Evolutionary conservation across 306 rosid species (phyloP).

Genomic region (Corylus heterophylla): DNA sequence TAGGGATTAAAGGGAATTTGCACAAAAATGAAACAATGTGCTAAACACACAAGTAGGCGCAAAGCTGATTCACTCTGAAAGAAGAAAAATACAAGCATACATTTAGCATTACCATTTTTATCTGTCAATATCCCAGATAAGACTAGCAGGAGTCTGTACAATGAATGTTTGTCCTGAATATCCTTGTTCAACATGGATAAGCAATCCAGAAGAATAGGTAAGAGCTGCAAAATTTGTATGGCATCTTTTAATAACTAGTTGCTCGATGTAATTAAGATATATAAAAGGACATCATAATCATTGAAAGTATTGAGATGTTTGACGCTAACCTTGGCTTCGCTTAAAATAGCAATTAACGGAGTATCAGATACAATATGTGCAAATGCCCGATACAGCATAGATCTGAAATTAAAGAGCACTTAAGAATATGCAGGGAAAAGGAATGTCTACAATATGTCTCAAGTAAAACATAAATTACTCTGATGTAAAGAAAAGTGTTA

Average conservation of each 20-base stretch:
- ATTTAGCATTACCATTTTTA: slow-evolving; percentile 58
- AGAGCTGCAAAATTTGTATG: slow-evolving; percentile 62
- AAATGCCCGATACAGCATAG: slow-evolving; percentile 62
- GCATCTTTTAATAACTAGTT: slow-evolving; percentile 21
- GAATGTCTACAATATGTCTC: slow-evolving; percentile 4
- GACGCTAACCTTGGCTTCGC: slow-evolving; percentile 77
- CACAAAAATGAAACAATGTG: not conserved
- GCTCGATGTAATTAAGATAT: slow-evolving; percentile 21
- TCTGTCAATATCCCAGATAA: slow-evolving; percentile 85
- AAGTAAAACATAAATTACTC: not conserved
- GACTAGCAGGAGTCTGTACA: slow-evolving; percentile 78
- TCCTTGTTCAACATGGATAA: slow-evolving; percentile 61
- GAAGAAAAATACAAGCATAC: not conserved
- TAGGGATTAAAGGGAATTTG: not conserved
- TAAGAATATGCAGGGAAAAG: slow-evolving; percentile 18
- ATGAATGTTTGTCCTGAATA: slow-evolving; percentile 59
- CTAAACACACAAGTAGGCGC: not conserved
- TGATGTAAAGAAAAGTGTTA: not conserved
- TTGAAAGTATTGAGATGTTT: slow-evolving; percentile 14
- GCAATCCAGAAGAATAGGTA: slow-evolving; percentile 74
- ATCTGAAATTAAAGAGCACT: slow-evolving; percentile 51
- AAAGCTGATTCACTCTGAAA: not conserved
- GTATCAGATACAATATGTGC: slow-evolving; percentile 71
- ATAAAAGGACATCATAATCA: not conserved
- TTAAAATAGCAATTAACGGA: slow-evolving; percentile 64